Evolutionary conservation across 805 yeast species (phyloP).

Genomic region (Candida yuanshanica): DNA sequence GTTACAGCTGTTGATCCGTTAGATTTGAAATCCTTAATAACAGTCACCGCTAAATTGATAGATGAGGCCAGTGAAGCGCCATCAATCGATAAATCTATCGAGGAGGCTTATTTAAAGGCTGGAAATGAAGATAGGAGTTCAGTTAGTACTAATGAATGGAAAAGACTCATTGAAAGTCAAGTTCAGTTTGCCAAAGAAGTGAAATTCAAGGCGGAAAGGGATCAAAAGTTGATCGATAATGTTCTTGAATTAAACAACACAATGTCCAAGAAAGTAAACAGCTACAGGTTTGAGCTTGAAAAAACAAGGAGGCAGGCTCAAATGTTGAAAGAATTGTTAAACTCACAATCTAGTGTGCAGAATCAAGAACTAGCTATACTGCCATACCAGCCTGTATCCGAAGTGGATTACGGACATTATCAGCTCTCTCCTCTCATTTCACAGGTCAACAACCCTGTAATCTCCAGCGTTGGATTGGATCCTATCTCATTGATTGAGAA

Average conservation of each 20-base stretch:
- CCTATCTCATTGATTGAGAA: neutral
- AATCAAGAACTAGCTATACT: too few species aligned
- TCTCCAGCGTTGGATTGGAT: too few species aligned
- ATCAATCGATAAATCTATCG: neutral
- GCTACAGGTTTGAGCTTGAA: constrained; percentile 1
- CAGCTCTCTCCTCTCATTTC: neutral
- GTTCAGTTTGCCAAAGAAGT: neutral
- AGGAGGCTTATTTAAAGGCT: neutral
- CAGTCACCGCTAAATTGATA: neutral
- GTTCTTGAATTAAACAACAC: constrained; percentile 18
- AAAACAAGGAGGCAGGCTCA: neutral
- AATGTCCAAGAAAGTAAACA: constrained; percentile 3
- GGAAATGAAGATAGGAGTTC: neutral
- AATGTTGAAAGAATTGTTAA: neutral
- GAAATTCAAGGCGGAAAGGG: constrained; percentile 4
- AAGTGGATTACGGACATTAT: neutral
- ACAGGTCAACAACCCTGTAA: neutral
- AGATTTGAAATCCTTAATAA: neutral
- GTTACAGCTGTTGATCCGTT: neutral
- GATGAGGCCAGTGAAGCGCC: neutral
- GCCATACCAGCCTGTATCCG: too few species aligned
- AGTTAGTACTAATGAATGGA: neutral
- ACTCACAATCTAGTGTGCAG: too few species aligned
- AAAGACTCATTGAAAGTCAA: constrained; percentile 6
- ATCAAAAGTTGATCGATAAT: constrained; percentile 13